Evolutionary conservation across 768 basidiomycete species (phyloP).

Genomic region (Mycena indigotica): DNA sequence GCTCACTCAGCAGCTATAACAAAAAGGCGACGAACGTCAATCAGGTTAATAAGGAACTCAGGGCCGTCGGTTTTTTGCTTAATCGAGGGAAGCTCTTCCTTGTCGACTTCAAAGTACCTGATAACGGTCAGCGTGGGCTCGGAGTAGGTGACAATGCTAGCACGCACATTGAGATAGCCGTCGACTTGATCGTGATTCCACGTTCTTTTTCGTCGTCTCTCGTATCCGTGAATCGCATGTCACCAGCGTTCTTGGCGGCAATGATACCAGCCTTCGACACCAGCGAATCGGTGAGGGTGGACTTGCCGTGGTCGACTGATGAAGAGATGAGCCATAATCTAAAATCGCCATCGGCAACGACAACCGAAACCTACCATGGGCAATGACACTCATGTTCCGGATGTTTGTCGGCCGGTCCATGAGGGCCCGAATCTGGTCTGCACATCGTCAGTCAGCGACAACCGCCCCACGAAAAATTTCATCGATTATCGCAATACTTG

Average conservation of each 20-base stretch:
- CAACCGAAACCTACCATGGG: neutral
- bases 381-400: slow-evolving; percentile 39
- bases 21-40: slow-evolving; percentile 59
- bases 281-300: slow-evolving; percentile 97
- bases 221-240: slow-evolving; percentile 96
- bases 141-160: neutral
- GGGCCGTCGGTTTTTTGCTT: slow-evolving; percentile 93
- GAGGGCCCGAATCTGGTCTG: slow-evolving; percentile 84
- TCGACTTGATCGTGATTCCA: slow-evolving; percentile 99
- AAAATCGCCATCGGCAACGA: no score
- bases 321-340: slow-evolving; percentile 13
- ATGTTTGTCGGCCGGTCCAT: slow-evolving; percentile 93
- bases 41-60: slow-evolving; percentile 99
- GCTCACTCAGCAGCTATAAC: neutral
- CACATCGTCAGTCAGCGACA: slow-evolving; percentile 16
- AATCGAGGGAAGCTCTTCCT: slow-evolving; percentile 83
- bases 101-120: slow-evolving; percentile 96
- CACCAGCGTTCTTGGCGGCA: slow-evolving; percentile 90
- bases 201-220: slow-evolving; percentile 98
- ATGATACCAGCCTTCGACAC: slow-evolving; percentile 99
- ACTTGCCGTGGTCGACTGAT: slow-evolving; percentile 99
- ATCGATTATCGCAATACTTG: slow-evolving; percentile 39
- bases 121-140: neutral
- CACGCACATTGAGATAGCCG: slow-evolving; percentile 74
- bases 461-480: slow-evolving; percentile 1